These are phyloP conservation scores for Sodiomyces alkalinus DNA, from an alignment of 2,329 filamentous ascomycete genomes.

Conservation along the genomic window DNA sequence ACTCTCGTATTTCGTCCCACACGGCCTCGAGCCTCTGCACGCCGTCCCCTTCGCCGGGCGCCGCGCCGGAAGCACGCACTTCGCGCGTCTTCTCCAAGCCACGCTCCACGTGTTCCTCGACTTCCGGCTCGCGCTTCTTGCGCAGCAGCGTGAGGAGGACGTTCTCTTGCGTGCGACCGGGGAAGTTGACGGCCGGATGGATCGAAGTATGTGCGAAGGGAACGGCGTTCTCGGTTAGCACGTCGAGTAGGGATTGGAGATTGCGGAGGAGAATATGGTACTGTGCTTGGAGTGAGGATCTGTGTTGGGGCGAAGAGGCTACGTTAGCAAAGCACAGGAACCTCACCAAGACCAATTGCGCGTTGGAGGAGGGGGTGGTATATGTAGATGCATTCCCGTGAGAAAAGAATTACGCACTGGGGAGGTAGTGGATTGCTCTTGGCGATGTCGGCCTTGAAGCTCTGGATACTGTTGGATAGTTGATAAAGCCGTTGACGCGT, in stretches of 20 bases:
- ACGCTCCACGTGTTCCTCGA: conserved; percentile 57
- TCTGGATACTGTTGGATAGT: conserved; percentile 52
- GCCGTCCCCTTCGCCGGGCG: conserved; percentile 21
- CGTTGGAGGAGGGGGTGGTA: neutral
- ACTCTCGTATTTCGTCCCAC: conserved; percentile 33
- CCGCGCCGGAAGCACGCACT: conserved; percentile 8
- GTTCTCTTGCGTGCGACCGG: conserved; percentile 49
- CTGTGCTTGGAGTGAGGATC: conserved; percentile 57
- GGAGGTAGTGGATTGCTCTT: conserved; percentile 51
- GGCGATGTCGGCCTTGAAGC: conserved; percentile 44
- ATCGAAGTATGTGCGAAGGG: conserved; percentile 57
- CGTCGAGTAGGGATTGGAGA: conserved; percentile 49
- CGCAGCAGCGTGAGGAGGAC: conserved; percentile 57
- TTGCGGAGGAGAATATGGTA: conserved; percentile 57
- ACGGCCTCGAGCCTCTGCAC: conserved; percentile 31
- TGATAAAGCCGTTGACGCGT: conserved; percentile 53
- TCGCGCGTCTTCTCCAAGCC: conserved; percentile 33
- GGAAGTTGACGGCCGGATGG: conserved; percentile 64
- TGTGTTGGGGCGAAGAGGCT: conserved; percentile 16
- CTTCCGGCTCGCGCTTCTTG: conserved; percentile 68
- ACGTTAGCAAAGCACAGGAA: too few species aligned
- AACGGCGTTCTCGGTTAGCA: conserved; percentile 48
- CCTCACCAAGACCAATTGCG: too few species aligned
- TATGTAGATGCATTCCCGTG: too few species aligned
- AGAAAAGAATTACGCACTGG: too few species aligned